Conservation (phyloP, 768 basidiomycete genomes). For the Gymnopilus dilepis region DNA sequence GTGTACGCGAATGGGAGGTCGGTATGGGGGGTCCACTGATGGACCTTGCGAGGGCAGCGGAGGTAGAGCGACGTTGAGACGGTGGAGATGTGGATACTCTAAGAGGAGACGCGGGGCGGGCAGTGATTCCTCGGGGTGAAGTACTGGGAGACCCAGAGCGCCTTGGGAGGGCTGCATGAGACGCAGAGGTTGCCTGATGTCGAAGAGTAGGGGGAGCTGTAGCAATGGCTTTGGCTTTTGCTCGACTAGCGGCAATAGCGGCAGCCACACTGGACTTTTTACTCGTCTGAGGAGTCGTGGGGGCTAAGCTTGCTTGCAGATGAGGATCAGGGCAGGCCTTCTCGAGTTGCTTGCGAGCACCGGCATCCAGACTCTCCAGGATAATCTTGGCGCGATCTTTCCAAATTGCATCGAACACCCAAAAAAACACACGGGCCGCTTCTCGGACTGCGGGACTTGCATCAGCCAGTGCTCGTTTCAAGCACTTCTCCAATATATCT, state of each 20-base stretch:
- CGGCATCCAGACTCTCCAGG: slow-evolving; percentile 68
- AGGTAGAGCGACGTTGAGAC: slow-evolving; percentile 47
- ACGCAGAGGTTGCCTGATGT: slow-evolving; percentile 81
- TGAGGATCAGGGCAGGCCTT: slow-evolving; percentile 76
- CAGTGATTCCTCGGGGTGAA: slow-evolving; percentile 40
- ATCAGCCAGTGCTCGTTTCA: slow-evolving; percentile 79
- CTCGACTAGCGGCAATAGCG: slow-evolving; percentile 88
- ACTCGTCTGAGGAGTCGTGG: slow-evolving; percentile 55
- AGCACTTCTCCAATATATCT: slow-evolving; percentile 73
- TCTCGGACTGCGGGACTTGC: slow-evolving; percentile 82
- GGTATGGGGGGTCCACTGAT: slow-evolving; percentile 40
- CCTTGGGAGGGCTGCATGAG: slow-evolving; percentile 55
- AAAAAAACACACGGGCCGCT: slow-evolving; percentile 72
- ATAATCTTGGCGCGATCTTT: slow-evolving; percentile 67
- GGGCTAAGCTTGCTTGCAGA: slow-evolving; percentile 43
- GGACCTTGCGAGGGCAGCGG: slow-evolving; percentile 48
- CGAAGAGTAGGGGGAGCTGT: slow-evolving; percentile 79
- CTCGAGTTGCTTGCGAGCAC: slow-evolving; percentile 82
- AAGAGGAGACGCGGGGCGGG: slow-evolving; percentile 54
- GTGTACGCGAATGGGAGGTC: slow-evolving; percentile 44
- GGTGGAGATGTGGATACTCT: slow-evolving; percentile 55
- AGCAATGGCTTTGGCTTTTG: slow-evolving; percentile 85
- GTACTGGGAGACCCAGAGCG: slow-evolving; percentile 49
- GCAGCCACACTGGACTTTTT: slow-evolving; percentile 88
- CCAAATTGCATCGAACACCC: slow-evolving; percentile 83